Base-by-base conservation (phyloP, 1,139 yeast species). In the Tardiomyces digboiensis region DNA sequence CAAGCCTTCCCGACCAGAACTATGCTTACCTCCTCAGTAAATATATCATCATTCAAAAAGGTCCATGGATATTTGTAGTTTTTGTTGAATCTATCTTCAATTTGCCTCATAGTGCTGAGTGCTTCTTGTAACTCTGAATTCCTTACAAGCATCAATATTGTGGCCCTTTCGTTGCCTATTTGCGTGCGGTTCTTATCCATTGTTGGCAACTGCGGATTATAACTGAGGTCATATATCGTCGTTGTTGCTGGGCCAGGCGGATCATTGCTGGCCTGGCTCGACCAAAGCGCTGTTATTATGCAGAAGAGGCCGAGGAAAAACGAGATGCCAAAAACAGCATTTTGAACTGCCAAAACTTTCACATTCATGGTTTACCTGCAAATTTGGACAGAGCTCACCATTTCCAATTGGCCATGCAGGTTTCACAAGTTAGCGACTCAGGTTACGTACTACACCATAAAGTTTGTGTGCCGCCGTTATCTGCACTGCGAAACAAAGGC, bases 1-100 rank as follows among this genome's bases (percentile, higher is more conserved):
- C n/a, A n/a, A n/a, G n/a, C n/a, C n/a, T n/a, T n/a, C n/a, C n/a
- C n/a, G n/a, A n/a, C n/a, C n/a, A n/a, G n/a, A n/a, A n/a, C n/a
- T 22, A 8, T 12, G 26, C 26, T 26, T 26, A 26, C 33, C 33
- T 78, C 78, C 1, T 73, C 76, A 6, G 78, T 75, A 60, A 89
- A 89, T 2, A 82, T 82, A 36, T 77, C 86, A 57, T 89, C 94
- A 58, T 89, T 89, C 42, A 89, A 61, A 55, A 89, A 88, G 1
- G 87, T 82, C 96, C 96, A 89, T 6, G 95, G 91, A 53, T 77
- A 77, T 50, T 74, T 59, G 61, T 61, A 76, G 45, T 71, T 65
- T 13, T 68, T 59, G 61, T 77, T 77, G 64, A 77, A 76, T 14
- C 81, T 59, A 56, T 76, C 81, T 57, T 77, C 82, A 36, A 83